Evolutionary conservation across 2,329 filamentous ascomycete species (phyloP).

Genomic region (Trichophyton mentagrophytes): DNA sequence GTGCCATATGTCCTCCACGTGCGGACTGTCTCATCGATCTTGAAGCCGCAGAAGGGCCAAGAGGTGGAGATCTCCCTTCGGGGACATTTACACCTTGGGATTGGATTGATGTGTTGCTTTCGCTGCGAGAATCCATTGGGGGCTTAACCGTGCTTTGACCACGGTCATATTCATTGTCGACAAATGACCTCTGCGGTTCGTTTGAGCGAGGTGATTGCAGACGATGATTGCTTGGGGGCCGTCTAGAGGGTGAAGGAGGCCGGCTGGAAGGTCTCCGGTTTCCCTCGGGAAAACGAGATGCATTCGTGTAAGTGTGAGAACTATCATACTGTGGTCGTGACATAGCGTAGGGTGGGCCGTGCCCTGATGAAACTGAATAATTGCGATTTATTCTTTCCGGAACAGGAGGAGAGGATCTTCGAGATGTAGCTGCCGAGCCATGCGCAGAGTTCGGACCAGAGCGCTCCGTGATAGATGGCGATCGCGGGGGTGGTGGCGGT

Average conservation of each 20-base stretch:
- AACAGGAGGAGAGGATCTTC: conserved; percentile 46
- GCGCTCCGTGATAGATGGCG: conserved; percentile 38
- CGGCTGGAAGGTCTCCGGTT: conserved; percentile 2
- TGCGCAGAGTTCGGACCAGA: conserved; percentile 41
- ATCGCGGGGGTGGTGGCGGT: conserved; percentile 44
- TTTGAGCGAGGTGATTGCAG: conserved; percentile 11
- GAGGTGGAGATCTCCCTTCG: conserved; percentile 21
- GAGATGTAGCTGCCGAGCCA: conserved; percentile 45
- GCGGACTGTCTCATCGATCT: conserved; percentile 25
- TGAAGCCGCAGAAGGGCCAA: conserved; percentile 26
- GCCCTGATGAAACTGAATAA: conserved; percentile 22
- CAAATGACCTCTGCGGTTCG: conserved; percentile 8
- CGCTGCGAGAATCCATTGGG: neutral
- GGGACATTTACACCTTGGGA: conserved; percentile 20
- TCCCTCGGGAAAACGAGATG: conserved; percentile 8
- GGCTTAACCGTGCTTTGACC: neutral
- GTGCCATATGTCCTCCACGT: conserved; percentile 28
- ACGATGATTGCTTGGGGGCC: neutral
- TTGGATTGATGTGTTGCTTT: conserved; percentile 12
- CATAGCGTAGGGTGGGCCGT: conserved; percentile 19
- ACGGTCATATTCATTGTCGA: conserved; percentile 12
- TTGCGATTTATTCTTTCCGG: conserved; percentile 18
- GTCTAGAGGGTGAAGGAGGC: conserved; percentile 9
- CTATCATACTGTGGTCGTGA: conserved; percentile 12
- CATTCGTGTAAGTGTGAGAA: conserved; percentile 14